phyloP scores from a whole-genome alignment of 176 grass and related monocot species.

The Cocos nucifera region DNA sequence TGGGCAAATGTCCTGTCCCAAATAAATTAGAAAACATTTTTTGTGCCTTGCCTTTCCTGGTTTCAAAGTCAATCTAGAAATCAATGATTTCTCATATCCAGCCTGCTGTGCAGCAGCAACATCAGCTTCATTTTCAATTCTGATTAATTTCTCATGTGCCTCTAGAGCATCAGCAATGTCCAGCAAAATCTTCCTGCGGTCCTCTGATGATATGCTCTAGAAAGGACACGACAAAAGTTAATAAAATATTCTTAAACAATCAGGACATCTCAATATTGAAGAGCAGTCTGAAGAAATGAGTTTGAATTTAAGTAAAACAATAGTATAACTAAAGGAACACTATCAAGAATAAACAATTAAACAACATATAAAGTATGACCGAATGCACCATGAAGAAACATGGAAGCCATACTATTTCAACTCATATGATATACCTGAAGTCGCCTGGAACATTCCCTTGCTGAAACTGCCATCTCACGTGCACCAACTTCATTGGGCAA shows the following conservation, averaged over 20 bases:
- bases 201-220: constrained; percentile 76
- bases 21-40: not conserved
- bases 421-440: constrained; percentile 43
- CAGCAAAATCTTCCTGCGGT: constrained; percentile 72
- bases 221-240: not conserved
- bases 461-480: constrained; percentile 76
- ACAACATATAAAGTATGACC: not conserved
- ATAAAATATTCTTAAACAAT: not conserved
- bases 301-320: not conserved
- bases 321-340: not conserved
- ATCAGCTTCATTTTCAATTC: constrained; percentile 79
- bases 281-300: not conserved
- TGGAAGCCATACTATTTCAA: not conserved
- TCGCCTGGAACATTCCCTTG: constrained; percentile 69
- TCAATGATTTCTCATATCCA: constrained; percentile 65
- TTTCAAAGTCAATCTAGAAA: constrained; percentile 79
- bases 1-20: not conserved
- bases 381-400: no score
- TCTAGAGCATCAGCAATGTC: constrained; percentile 83
- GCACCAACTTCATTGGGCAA: constrained; percentile 38
- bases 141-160: constrained; percentile 58
- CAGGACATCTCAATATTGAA: not conserved
- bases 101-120: constrained; percentile 55
- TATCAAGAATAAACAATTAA: not conserved
- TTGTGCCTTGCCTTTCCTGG: constrained; percentile 52